Percentiles rank a stretch among this genome's conserved stretches.
Conservation (phyloP, 1,284 basidiomycete species). For the Pascua guehoae region DNA sequence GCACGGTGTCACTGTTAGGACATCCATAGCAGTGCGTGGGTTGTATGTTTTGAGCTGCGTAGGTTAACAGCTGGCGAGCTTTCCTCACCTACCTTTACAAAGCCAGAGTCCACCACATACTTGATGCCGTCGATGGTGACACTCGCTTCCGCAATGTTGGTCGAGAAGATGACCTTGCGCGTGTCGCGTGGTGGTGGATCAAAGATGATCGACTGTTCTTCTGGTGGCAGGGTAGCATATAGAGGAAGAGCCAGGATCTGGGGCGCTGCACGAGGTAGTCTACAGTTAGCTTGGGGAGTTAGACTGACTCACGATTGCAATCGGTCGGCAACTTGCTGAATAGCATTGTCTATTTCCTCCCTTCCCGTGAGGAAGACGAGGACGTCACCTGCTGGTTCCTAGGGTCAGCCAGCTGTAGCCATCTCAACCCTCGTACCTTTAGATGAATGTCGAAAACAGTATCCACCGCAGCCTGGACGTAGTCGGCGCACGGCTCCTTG, state of each 20-base stretch:
- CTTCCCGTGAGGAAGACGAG: constrained; percentile 93
- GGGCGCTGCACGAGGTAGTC: constrained; percentile 62
- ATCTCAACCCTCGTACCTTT: constrained; percentile 55
- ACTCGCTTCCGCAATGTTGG: constrained; percentile 96
- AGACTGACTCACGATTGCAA: constrained; percentile 61
- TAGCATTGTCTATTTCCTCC: constrained; percentile 87
- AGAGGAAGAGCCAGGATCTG: constrained; percentile 70
- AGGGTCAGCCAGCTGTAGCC: constrained; percentile 43
- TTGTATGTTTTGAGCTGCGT: constrained; percentile 75
- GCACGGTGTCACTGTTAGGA: constrained; percentile 71
- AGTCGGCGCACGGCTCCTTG: constrained; percentile 70
- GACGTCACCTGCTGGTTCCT: constrained; percentile 74
- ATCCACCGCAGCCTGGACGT: constrained; percentile 76
- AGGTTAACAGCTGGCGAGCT: constrained; percentile 3
- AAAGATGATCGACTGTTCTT: constrained; percentile 84
- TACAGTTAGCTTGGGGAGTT: constrained; percentile 44
- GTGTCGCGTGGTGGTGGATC: constrained; percentile 66
- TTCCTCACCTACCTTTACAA: constrained; percentile 85
- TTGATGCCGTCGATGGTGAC: constrained; percentile 94
- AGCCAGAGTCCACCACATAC: constrained; percentile 92
- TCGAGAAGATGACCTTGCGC: constrained; percentile 87
- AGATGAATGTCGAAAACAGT: constrained; percentile 81
- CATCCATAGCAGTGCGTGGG: constrained; percentile 73
- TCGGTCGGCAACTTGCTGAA: constrained; percentile 76
- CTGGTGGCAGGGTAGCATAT: constrained; percentile 79